phyloP scores from a whole-genome alignment of 306 rosid genomes.

The Inga oerstediana region DNA sequence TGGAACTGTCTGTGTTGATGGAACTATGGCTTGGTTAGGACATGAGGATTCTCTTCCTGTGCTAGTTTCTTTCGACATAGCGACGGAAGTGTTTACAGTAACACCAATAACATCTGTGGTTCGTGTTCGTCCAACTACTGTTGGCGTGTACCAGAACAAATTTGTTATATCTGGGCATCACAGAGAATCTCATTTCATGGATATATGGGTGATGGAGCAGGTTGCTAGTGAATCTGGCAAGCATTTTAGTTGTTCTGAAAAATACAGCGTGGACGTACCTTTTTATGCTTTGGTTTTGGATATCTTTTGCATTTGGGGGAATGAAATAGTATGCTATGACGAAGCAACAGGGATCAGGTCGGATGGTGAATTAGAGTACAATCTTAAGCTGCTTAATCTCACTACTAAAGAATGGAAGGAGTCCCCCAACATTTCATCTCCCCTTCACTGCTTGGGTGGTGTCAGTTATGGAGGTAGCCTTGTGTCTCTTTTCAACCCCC shows the following conservation, averaged over 20 bases:
- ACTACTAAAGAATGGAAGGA: not conserved
- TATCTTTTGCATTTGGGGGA: not conserved
- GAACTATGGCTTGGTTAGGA: not conserved
- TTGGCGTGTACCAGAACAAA: too few relatives aligned
- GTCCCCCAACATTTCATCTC: not conserved
- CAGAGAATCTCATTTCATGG: not conserved
- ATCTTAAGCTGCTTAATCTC: not conserved
- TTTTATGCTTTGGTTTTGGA: too few relatives aligned
- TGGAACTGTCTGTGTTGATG: not conserved
- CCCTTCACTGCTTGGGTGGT: fast-evolving
- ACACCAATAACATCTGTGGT: not conserved
- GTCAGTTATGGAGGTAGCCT: not conserved
- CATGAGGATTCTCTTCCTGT: too few relatives aligned
- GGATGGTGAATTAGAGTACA: not conserved
- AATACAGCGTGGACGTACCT: too few relatives aligned
- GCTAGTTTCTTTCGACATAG: not conserved
- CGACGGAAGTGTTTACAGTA: not conserved
- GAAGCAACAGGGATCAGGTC: fast-evolving
- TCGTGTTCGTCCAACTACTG: too few relatives aligned
- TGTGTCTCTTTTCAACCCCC: not conserved
- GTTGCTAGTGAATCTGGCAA: not conserved
- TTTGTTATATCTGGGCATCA: too few relatives aligned
- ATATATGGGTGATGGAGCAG: not conserved
- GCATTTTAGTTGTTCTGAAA: too few relatives aligned
- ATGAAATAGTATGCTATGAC: not conserved